These are phyloP conservation scores for Pyricularia sp. DNA, from an alignment of 2,329 filamentous ascomycete species.

Conservation along the genomic window DNA sequence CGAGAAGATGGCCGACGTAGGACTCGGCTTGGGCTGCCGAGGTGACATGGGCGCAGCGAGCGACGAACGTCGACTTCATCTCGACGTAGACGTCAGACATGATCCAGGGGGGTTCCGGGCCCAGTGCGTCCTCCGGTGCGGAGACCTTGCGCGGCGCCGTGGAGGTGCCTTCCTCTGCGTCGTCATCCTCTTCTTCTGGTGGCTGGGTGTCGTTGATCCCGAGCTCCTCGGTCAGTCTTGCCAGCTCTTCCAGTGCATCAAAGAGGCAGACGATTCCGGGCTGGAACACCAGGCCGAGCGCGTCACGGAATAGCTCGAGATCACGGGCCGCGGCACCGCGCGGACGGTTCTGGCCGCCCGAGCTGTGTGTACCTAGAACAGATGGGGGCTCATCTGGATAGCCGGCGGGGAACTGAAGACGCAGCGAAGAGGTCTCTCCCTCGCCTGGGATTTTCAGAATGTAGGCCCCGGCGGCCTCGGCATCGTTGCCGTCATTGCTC, in stretches of 20 bases:
- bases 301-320: conserved; percentile 58
- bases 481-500: conserved; percentile 27
- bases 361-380: conserved; percentile 70
- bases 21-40: conserved; percentile 61
- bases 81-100: conserved; percentile 67
- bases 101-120: conserved; percentile 52
- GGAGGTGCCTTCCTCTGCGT: background rate
- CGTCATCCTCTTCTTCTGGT: background rate
- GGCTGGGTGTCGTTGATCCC: background rate
- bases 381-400: conserved; percentile 70
- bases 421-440: conserved; percentile 40
- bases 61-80: conserved; percentile 82
- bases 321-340: conserved; percentile 65
- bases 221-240: conserved; percentile 9
- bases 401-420: conserved; percentile 56
- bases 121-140: conserved; percentile 5
- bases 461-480: conserved; percentile 35
- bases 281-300: conserved; percentile 58
- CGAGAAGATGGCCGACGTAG: conserved; percentile 66
- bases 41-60: conserved; percentile 60
- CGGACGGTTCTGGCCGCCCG: conserved; percentile 50
- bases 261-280: conserved; percentile 78
- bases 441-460: conserved; percentile 59
- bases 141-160: background rate
- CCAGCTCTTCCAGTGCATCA: conserved; percentile 73